Evolutionary conservation across 768 basidiomycete genomes (phyloP), one percentile per base, ranked within the genome.

Genomic region (Pleurotus cornucopiae): DNA sequence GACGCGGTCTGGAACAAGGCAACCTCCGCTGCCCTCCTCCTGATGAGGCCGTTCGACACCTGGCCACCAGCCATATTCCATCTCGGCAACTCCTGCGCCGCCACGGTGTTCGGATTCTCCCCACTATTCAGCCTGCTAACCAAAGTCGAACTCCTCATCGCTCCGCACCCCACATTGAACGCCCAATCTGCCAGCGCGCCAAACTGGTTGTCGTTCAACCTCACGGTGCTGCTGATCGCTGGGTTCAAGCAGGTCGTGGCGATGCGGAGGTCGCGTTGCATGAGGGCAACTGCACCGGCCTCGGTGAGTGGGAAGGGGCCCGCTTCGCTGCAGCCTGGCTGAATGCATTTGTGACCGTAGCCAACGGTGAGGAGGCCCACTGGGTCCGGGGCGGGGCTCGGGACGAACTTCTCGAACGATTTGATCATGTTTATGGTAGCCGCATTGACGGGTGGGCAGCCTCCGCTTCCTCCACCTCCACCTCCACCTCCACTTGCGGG

Each of bases 341-440:
- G 62, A 26, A 64, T 41, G 62, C 71, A 73, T 21, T 66, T 63
- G 57, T 72, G 71, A 3, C 70, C 70, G 59, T 66, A 72, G 21
- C 71, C 71, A 49, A 70, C 71, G 20, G 70, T 72, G 5, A 67
- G 69, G 39, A 71, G 63, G 23, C 68, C 69, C 21, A 71, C 66
- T 38, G 71, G 71, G 59, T 72, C 71, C 11, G 70, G 71, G 13
- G 61, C 61, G 38, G 71, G 71, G 21, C 57, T 60, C n/a, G 67
- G 34, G 18, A 72, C 70, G 56, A 72, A 72, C 16, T 67, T 66
- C 63, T 71, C 70, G 44, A 61, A 70, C 12, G 54, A 14, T 47
- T 71, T 70, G 59, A 71, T 69, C 25, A 68, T 54, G 18, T 57
- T 55, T 55, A 71, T 46, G 4, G 69, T 71, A 14, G 67, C 67